Conservation (phyloP, 1,284 basidiomycete species). For the Trametes sp. region DNA sequence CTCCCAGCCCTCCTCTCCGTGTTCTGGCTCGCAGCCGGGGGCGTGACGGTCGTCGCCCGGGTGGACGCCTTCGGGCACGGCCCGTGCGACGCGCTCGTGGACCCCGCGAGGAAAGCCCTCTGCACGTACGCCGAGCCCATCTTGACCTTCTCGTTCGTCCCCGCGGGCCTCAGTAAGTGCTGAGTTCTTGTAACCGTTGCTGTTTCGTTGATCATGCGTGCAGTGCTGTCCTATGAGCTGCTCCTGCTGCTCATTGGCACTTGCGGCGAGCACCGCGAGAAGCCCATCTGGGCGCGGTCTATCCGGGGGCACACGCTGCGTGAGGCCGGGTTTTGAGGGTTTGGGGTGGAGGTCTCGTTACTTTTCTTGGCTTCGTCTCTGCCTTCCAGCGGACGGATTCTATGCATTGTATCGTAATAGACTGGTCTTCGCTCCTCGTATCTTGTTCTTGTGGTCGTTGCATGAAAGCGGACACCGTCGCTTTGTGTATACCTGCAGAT, state of each 20-base stretch:
- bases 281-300: background rate
- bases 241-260: background rate
- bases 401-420: too few species aligned
- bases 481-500: too few species aligned
- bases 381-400: too few species aligned
- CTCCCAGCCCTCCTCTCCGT: background rate
- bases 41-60: background rate
- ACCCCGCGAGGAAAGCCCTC: slow-evolving; percentile 58
- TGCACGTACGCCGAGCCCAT: slow-evolving; percentile 50
- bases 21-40: background rate
- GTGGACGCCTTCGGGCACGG: background rate
- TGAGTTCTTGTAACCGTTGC: background rate
- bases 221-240: slow-evolving; percentile 5
- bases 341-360: too few species aligned
- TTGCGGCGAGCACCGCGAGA: background rate
- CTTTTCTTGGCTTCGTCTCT: too few species aligned
- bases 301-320: background rate
- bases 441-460: too few species aligned
- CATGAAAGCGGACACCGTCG: too few species aligned
- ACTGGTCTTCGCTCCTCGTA: too few species aligned
- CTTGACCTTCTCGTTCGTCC: slow-evolving; percentile 4
- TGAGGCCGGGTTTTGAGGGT: background rate
- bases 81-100: background rate
- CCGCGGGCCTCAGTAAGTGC: background rate
- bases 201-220: too few species aligned